Evolutionary conservation across 148 eudicot genomes (phyloP).

Genomic region (Tetragonia tetragonoides): DNA sequence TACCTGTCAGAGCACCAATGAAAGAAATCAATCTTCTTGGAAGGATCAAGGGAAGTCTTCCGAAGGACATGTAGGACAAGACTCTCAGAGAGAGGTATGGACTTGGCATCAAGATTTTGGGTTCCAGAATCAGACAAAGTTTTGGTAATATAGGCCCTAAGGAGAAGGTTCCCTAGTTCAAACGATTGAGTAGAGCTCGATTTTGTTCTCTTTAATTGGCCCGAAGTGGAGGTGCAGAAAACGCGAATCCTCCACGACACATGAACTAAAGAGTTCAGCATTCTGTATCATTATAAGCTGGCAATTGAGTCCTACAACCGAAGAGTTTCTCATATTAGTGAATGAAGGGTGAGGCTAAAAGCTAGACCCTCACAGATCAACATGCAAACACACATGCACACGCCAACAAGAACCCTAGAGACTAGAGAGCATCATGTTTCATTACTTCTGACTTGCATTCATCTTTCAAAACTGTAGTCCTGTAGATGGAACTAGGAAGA

Average conservation of each 20-base stretch:
- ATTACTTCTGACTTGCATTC: neutral
- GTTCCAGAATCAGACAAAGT: conserved; percentile 49
- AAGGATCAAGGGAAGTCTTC: conserved; percentile 44
- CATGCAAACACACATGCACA: neutral
- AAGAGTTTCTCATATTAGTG: neutral
- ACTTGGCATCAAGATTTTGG: conserved; percentile 40
- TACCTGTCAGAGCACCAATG: conserved; percentile 54
- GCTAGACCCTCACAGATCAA: neutral
- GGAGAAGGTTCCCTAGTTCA: conserved; percentile 42
- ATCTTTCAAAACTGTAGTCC: neutral
- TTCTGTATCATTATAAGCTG: conserved; percentile 14
- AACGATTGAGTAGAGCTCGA: conserved; percentile 9
- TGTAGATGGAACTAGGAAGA: neutral
- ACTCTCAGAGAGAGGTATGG: conserved; percentile 49
- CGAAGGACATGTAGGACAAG: conserved; percentile 57
- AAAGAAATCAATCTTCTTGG: conserved; percentile 66
- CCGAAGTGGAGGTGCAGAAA: conserved; percentile 22
- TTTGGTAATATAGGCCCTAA: conserved; percentile 55
- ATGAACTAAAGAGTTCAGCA: conserved; percentile 15
- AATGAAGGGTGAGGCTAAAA: neutral
- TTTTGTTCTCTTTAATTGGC: conserved; percentile 10
- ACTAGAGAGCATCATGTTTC: too few species aligned
- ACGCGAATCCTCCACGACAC: conserved; percentile 22
- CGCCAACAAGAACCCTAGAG: neutral
- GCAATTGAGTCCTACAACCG: conserved; percentile 12